phyloP scores from a whole-genome alignment of 164 flowering plant genomes.

The Vitis cinerea region DNA sequence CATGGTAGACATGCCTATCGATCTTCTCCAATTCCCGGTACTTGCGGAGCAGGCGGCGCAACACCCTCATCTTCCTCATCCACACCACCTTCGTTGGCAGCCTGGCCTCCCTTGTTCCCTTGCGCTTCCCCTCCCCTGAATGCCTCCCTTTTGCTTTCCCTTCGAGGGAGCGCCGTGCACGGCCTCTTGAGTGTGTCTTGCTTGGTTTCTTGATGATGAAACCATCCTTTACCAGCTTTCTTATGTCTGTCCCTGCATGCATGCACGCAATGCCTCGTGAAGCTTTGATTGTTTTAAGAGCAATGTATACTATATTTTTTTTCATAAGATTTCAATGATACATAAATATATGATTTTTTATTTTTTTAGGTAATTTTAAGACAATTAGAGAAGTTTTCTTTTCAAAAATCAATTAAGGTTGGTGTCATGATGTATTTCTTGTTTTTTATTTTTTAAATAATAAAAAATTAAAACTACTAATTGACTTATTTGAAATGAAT shows the following conservation, averaged over 20 bases:
- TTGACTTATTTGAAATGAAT: no score
- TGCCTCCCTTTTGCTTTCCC: conserved; percentile 36
- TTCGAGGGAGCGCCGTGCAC: conserved; percentile 23
- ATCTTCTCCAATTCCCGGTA: conserved; percentile 32
- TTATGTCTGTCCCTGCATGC: conserved; percentile 26
- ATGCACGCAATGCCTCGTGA: no score
- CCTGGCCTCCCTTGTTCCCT: conserved; percentile 40
- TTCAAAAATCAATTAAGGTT: no score
- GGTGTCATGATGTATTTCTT: no score
- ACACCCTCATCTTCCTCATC: conserved; percentile 37
- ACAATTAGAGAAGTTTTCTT: no score
- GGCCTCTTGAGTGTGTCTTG: conserved; percentile 37
- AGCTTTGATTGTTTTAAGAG: no score
- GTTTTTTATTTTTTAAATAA: no score
- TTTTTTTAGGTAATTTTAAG: no score
- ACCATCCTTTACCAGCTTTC: conserved; percentile 42
- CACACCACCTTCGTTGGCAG: conserved; percentile 32
- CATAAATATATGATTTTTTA: no score
- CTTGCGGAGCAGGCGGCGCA: conserved; percentile 31
- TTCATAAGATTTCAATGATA: no score
- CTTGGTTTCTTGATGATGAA: conserved; percentile 31
- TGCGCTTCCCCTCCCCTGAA: conserved; percentile 38
- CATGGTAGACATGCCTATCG: conserved; percentile 32
- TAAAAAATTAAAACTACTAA: no score
- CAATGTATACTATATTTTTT: no score